Base-by-base conservation (phyloP, 352 stramenopile genomes). In the Phytophthora pistaciae region DNA sequence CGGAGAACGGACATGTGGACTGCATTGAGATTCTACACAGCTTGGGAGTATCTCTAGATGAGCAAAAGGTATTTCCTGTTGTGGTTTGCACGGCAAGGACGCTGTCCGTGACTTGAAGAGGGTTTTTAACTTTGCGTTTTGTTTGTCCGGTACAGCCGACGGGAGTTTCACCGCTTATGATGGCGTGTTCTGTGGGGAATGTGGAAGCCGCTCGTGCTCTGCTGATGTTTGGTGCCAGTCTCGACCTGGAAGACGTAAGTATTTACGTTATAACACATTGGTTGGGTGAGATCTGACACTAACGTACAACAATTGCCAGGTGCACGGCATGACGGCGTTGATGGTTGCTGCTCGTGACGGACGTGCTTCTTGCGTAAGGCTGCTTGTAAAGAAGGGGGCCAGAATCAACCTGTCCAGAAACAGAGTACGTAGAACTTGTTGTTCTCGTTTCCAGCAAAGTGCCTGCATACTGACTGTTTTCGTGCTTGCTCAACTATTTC, bases 141-240 rank as follows among this genome's bases (percentile, higher is more conserved):
- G 25, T 60, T 13, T 54, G 8, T 53, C 50, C 36, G 27, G 57
- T n/a, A 64, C 25, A 96, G 87, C 89, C 89, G 3, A 96, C 88
- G 7, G 89, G 89, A 7, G 93, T 88, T 23, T 90, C 86, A 2
- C 80, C 89, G 13, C 69, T 96, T 8, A 96, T 96, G 89, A 90
- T 94, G 69, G 89, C 89, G 56, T 93, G 87, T 54, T 95, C 89
- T 3, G 87, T 92, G 1, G 89, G 87, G n/a, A 96, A 96, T 66
- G 82, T 96, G n/a, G 87, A 96, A 67, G 89, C 82, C 1, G 85
- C 86, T 13, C 82, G 89, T 0, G 89, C 89, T 3, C 69, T 96
- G 67, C 66, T 96, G 18, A 95, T 95, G 87, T 96, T 92, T 80
- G 88, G 89, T 23, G 87, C 89, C 18, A 93, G 84, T 55, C 77